phyloP scores from a whole-genome alignment of 345 rosid species.

The Acer negundo region DNA sequence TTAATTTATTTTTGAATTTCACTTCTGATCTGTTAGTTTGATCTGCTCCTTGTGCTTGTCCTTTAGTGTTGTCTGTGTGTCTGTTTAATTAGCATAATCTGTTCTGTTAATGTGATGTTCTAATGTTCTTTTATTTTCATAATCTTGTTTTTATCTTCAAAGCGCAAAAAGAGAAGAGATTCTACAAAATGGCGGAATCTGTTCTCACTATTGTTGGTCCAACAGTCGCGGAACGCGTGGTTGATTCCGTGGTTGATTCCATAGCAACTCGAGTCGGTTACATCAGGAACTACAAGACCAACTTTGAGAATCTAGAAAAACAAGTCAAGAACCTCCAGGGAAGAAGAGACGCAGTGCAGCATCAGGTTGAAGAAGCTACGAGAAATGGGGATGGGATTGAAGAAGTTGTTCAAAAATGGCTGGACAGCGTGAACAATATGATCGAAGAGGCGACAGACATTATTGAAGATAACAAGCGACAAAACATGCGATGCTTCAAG shows the following conservation, averaged over 20 bases:
- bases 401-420: slow-evolving; percentile 3
- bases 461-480: background rate
- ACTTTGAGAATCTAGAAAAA: slow-evolving; percentile 13
- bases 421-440: background rate
- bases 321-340: slow-evolving; percentile 7
- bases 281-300: slow-evolving; percentile 12
- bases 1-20: too few species aligned
- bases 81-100: too few species aligned
- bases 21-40: too few species aligned
- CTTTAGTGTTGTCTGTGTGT: too few species aligned
- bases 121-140: too few species aligned
- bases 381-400: slow-evolving; percentile 8
- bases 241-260: slow-evolving; percentile 1
- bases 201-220: background rate
- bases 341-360: background rate
- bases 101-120: too few species aligned
- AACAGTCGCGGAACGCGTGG: background rate
- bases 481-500: background rate
- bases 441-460: background rate
- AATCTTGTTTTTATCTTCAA: too few species aligned
- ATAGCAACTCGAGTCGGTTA: background rate
- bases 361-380: slow-evolving; percentile 2
- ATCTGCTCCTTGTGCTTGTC: too few species aligned
- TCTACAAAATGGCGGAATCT: background rate
- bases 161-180: too few species aligned